These are phyloP conservation scores for Eutrema yunnanense DNA, from an alignment of 345 rosid species.

Conservation along the genomic window DNA sequence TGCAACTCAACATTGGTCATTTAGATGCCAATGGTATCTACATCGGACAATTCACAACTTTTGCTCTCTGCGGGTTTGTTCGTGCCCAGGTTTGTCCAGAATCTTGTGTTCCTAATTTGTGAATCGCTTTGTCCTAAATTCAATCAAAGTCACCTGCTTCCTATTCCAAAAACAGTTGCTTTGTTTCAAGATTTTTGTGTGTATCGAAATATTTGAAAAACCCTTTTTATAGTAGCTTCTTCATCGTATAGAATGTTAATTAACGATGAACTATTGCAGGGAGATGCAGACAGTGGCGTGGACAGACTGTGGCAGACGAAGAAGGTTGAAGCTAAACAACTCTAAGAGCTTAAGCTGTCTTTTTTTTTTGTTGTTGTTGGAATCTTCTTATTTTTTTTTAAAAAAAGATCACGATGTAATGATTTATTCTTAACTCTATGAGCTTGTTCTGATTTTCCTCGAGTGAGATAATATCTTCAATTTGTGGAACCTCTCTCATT, in stretches of 20 bases:
- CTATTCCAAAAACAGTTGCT: not conserved
- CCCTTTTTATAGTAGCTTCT: not conserved
- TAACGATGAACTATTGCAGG: slow-evolving; percentile 29
- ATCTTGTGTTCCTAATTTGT: not conserved
- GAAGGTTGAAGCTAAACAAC: slow-evolving; percentile 30
- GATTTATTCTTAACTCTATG: not conserved
- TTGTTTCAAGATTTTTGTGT: not conserved
- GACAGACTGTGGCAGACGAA: slow-evolving; percentile 59
- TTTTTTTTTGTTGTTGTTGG: not conserved
- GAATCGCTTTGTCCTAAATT: not conserved
- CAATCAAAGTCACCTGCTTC: not conserved
- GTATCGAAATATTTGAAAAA: not conserved
- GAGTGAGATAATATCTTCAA: not conserved
- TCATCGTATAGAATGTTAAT: not conserved
- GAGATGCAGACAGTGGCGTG: slow-evolving; percentile 61
- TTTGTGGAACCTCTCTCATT: not conserved
- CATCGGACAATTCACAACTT: slow-evolving; percentile 44
- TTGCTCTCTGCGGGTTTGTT: slow-evolving; percentile 61
- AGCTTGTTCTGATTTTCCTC: not conserved
- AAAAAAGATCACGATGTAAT: not conserved
- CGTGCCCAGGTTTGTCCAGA: slow-evolving; percentile 55
- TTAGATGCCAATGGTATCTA: slow-evolving; percentile 51
- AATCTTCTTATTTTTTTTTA: not conserved
- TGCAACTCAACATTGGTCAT: slow-evolving; percentile 51
- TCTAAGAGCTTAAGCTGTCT: not conserved